Percentiles rank a stretch among this genome's conserved stretches.
These are phyloP conservation scores for Pisolithus microcarpus DNA, from an alignment of 768 basidiomycete species.

Conservation along the genomic window DNA sequence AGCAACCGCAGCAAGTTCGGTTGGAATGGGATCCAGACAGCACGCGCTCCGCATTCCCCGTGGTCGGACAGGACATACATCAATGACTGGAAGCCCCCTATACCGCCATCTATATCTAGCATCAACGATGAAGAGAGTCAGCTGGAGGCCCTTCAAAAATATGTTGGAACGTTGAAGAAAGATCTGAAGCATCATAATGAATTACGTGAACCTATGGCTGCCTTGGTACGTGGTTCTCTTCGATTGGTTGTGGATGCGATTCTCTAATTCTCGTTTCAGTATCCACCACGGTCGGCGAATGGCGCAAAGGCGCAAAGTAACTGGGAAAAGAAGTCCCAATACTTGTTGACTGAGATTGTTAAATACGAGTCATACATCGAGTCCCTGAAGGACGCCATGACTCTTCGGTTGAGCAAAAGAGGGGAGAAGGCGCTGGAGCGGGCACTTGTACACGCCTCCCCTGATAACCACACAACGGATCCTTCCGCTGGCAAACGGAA, in stretches of 20 bases:
- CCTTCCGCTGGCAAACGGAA: constrained; percentile 33
- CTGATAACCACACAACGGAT: constrained; percentile 20
- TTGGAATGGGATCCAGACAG: constrained; percentile 60
- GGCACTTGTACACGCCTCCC: constrained; percentile 36
- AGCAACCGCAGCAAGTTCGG: constrained; percentile 70
- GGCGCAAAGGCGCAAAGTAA: constrained; percentile 74
- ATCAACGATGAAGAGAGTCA: constrained; percentile 89
- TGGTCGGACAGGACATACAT: constrained; percentile 71
- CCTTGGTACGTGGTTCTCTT: constrained; percentile 47
- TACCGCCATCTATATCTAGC: constrained; percentile 77
- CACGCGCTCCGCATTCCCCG: constrained; percentile 62
- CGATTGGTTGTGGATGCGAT: not conserved
- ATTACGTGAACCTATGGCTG: constrained; percentile 73
- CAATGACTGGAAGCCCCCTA: constrained; percentile 92
- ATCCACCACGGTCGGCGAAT: constrained; percentile 68
- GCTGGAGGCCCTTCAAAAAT: constrained; percentile 80
- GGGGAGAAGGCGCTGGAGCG: constrained; percentile 78
- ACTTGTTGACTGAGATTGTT: constrained; percentile 84
- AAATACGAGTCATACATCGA: constrained; percentile 96
- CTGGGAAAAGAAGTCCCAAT: constrained; percentile 90
- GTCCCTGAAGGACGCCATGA: constrained; percentile 77
- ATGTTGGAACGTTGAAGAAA: constrained; percentile 64
- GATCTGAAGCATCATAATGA: constrained; percentile 83
- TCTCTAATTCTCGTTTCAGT: constrained; percentile 43
- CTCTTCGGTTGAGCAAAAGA: constrained; percentile 76